Percentiles rank a stretch among this genome's conserved stretches.
These are phyloP conservation scores for Aspergillus heteromorphus DNA, from an alignment of 495 filamentous ascomycete species.

Conservation along the genomic window DNA sequence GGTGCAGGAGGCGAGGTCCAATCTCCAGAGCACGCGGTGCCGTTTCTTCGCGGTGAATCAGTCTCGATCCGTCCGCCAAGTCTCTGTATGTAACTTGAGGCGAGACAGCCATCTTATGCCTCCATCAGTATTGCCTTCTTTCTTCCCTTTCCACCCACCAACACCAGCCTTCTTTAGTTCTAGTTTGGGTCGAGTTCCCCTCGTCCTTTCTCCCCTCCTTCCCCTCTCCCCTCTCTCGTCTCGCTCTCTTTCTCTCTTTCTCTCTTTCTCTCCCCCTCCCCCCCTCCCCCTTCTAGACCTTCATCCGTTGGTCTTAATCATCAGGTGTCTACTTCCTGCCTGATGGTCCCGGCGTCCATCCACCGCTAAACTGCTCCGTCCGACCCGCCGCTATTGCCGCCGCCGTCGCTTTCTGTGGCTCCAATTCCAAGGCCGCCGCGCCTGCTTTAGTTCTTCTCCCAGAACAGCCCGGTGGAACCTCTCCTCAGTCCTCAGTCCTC, in stretches of 20 bases:
- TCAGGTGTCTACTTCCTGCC: too few species aligned
- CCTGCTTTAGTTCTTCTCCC: slow-evolving; percentile 20
- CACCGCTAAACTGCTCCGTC: neutral
- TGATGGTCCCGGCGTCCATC: slow-evolving; percentile 9
- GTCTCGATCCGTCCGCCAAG: too few species aligned
- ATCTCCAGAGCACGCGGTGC: slow-evolving; percentile 1
- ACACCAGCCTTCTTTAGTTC: too few species aligned
- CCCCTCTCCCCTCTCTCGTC: too few species aligned
- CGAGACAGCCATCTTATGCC: neutral
- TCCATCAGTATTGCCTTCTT: neutral
- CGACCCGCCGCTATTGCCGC: slow-evolving; percentile 22
- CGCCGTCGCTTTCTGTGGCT: slow-evolving; percentile 14
- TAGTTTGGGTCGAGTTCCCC: too few species aligned
- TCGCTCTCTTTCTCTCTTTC: too few species aligned
- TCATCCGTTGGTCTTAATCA: too few species aligned
- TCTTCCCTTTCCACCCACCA: neutral
- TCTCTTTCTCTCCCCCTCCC: too few species aligned
- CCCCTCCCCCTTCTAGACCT: too few species aligned
- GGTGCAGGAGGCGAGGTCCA: neutral
- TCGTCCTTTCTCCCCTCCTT: too few species aligned
- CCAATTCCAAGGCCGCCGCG: slow-evolving; percentile 18
- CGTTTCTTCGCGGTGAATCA: neutral
- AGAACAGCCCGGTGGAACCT: slow-evolving; percentile 14
- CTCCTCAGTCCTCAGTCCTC: slow-evolving; percentile 8
- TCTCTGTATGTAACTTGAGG: neutral